Base-by-base conservation (phyloP, 1,284 basidiomycete genomes). In the Phellopilus nigrolimitatus region DNA sequence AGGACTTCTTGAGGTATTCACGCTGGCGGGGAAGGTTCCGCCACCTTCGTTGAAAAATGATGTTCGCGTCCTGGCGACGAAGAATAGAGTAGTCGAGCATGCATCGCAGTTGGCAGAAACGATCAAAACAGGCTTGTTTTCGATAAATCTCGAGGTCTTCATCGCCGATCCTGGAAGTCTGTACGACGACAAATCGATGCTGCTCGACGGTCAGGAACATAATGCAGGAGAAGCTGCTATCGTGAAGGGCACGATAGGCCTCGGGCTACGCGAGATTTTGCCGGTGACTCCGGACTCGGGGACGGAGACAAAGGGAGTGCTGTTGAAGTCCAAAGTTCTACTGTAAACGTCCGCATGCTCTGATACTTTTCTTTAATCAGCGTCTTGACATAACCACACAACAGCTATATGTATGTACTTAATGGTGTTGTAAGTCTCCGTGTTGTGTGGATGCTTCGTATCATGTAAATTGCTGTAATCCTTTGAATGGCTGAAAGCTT, bases 261-360 rank as follows among this genome's bases (percentile, higher is more conserved):
- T 42, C 10, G 48, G 48, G 6, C 13, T 50, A 7, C 39, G 40
- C 10, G 40, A 25, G 15, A 19, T 27, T 21, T 22, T n/a, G n/a
- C n/a, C n/a, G n/a, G n/a, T n/a, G n/a, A n/a, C n/a, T n/a, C n/a
- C n/a, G n/a, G 31, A 17, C 24, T 33, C 24, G 45, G 17, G 4
- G 40, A 24, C n/a, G 24, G 39, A 43, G 40, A 17, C 17, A 9
- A 37, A 17, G 34, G 22, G 17, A n/a, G 24, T 42, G 13, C 22
- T 50, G 28, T 4, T 50, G 28, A 27, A 33, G 21, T 40, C 48
- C 3, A 41, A 50, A 24, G 48, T 50, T 12, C 24, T 50, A 25
- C n/a, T 3, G 38, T 21, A 8, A 21, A 21, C n/a, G n/a, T n/a
- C n/a, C n/a, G n/a, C n/a, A n/a, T n/a, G n/a, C n/a, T n/a, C n/a